A percentile compares a stretch with the other conserved stretches of the same genome.
Conservation (phyloP, 2,329 filamentous ascomycete species). For the Cladobotryum protrusum region DNA sequence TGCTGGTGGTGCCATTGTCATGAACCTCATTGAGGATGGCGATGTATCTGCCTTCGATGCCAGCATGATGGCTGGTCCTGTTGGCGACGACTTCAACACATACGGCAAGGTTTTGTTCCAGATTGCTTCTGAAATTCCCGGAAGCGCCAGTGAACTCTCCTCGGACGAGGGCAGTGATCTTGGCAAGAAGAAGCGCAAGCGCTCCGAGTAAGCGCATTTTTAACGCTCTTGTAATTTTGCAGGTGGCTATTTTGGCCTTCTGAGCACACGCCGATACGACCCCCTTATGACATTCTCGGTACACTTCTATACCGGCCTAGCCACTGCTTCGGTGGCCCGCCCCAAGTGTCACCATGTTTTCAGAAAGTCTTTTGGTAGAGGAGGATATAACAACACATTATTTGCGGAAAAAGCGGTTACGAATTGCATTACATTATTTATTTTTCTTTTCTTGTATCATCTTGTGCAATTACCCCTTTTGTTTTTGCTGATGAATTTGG, state of each 20-base stretch:
- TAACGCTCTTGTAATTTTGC: not conserved
- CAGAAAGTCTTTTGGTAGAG: conserved; percentile 25
- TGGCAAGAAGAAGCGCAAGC: conserved; percentile 65
- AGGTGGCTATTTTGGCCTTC: not conserved
- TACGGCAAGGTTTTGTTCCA: conserved; percentile 78
- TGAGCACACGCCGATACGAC: conserved; percentile 8
- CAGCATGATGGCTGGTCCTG: conserved; percentile 36
- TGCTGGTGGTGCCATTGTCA: conserved; percentile 80
- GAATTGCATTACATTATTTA: conserved; percentile 31
- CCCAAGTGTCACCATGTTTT: conserved; percentile 1
- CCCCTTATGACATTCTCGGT: conserved; percentile 10
- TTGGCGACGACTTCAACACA: conserved; percentile 57
- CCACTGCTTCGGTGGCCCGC: not conserved
- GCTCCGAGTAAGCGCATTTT: conserved; percentile 50
- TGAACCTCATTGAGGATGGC: conserved; percentile 75
- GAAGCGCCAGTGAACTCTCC: conserved; percentile 54
- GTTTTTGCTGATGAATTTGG: conserved; percentile 22
- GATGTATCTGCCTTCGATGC: conserved; percentile 43
- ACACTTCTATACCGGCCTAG: not conserved
- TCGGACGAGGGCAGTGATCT: conserved; percentile 47
- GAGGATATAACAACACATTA: conserved; percentile 28
- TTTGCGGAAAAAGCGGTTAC: conserved; percentile 30
- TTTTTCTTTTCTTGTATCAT: conserved; percentile 40
- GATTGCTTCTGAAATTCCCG: conserved; percentile 66
- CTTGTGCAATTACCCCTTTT: conserved; percentile 26